Evolutionary conservation across 208 protist species (phyloP).

Genomic region (Wallacemonas sp.): DNA sequence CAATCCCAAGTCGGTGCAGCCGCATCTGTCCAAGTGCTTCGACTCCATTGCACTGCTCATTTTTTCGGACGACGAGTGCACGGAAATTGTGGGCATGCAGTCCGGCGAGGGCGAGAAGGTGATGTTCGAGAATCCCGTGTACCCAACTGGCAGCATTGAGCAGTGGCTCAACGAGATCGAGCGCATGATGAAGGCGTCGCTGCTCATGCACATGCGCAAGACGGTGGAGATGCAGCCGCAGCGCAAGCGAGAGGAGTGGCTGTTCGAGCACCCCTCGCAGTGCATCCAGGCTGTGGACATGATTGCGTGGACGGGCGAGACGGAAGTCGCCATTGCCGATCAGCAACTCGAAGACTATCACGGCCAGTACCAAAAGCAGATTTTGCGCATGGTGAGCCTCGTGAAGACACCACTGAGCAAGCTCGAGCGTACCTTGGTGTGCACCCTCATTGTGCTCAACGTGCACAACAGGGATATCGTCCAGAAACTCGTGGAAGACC

Average conservation of each 20-base stretch:
- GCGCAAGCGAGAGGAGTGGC: constrained; percentile 86
- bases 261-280: constrained; percentile 93
- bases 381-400: constrained; percentile 89
- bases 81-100: constrained; percentile 89
- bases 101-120: constrained; percentile 93
- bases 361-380: constrained; percentile 80
- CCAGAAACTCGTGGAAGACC: constrained; percentile 55
- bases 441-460: constrained; percentile 95
- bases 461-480: constrained; percentile 97
- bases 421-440: constrained; percentile 91
- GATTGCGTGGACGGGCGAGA: constrained; percentile 93
- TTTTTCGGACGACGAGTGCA: constrained; percentile 77
- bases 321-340: constrained; percentile 80
- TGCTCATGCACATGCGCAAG: constrained; percentile 86
- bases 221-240: constrained; percentile 76
- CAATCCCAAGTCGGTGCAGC: constrained; percentile 95
- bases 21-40: constrained; percentile 96
- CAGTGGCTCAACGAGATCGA: constrained; percentile 95
- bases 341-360: constrained; percentile 66
- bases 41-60: constrained; percentile 92
- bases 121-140: constrained; percentile 80
- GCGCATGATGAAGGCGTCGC: constrained; percentile 90
- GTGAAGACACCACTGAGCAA: constrained; percentile 87
- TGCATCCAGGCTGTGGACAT: constrained; percentile 94
- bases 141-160: constrained; percentile 93